Evolutionary conservation across 257 asterid genomes (phyloP), one percentile per base, ranked within the genome.

Genomic region (Solanum clarkiae): DNA sequence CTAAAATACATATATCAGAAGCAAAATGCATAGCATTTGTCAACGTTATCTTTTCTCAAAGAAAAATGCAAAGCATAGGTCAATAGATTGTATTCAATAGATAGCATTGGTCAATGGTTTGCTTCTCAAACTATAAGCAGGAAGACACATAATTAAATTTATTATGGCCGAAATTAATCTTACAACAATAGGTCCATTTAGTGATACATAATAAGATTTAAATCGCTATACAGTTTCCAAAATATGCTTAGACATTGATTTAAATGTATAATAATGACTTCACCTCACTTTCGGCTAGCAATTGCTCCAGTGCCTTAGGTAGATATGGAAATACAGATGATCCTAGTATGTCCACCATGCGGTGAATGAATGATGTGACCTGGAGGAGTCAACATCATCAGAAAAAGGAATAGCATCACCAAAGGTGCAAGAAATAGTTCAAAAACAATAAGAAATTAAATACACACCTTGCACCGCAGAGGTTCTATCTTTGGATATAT

Each of bases 281-380:
- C 92, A 97, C 99, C 98, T 97, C 96, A 83, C 96, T 94, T 86
- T 93, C 98, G 14, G 93, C 88, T 40, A 97, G 94, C 91, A 97
- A 91, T 91, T 93, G 97, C 85, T 92, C 97, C 87, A 97, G 90
- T 63, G 97, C 96, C 91, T 93, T 95, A 1, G 98, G 98, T 82
- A 97, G 99, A 88, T 89, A 91, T 1, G 99, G 98, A 89, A 97
- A 97, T 70, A 97, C 95, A 20, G 95, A 92, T 70, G 90, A 88
- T 68, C 99, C 99, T 77, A 97, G 88, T 60, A 93, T 95, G 80
- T 97, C 97, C 89, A 95, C 98, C 98, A 97, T 97, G 71, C 99
- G 98, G 87, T 97, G 98, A 90, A 97, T 90, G 87, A 94, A 97
- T 81, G 99, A 94, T 63, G 94, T 91, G 87, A 97, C 94, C 99